Conservation (phyloP, 495 filamentous ascomycete genomes). For the Xylaria longipes region DNA sequence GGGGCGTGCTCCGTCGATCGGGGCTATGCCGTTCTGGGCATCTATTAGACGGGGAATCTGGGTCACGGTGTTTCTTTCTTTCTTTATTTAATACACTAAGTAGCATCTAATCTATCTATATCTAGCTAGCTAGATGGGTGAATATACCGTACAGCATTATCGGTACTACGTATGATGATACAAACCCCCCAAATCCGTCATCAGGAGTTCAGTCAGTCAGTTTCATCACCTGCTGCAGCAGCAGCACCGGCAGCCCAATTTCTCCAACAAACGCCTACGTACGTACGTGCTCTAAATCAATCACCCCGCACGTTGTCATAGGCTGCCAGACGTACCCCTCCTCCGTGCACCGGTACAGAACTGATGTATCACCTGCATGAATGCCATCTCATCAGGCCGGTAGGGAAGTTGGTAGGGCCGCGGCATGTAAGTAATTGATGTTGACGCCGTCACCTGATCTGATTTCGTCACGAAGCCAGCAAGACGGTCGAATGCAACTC, state of each 20-base stretch:
- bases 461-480: background rate
- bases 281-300: background rate
- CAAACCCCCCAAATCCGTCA: background rate
- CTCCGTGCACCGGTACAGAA: background rate
- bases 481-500: background rate
- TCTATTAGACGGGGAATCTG: background rate
- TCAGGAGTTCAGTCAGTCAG: background rate
- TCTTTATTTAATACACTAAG: too few relatives aligned
- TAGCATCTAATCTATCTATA: background rate
- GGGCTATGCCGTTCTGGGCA: conserved; percentile 4
- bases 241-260: background rate
- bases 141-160: background rate
- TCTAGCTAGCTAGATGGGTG: background rate
- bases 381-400: background rate
- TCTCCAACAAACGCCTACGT: background rate
- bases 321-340: background rate
- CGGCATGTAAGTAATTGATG: conserved; percentile 8
- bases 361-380: conserved; percentile 1
- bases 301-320: background rate
- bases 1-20: background rate
- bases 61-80: background rate
- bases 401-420: background rate
- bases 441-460: conserved; percentile 10
- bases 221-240: background rate
- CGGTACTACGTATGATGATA: background rate